Conservation (phyloP, 768 basidiomycete genomes). For the Auricularia sp. region DNA sequence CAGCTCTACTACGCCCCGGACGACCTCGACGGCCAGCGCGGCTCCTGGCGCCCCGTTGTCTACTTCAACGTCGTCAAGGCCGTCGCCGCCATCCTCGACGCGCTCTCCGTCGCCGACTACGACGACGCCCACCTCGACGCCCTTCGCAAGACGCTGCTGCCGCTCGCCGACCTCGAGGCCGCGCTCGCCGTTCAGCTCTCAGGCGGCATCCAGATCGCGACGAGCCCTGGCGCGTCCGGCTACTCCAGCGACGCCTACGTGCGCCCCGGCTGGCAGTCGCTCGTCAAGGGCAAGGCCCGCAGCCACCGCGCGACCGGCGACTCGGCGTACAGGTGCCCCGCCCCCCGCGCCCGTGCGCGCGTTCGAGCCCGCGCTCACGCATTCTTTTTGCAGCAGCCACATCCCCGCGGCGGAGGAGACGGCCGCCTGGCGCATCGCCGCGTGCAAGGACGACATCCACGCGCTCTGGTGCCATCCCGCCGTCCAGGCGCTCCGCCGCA, state of each 20-base stretch:
- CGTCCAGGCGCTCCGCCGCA: slow-evolving; percentile 45
- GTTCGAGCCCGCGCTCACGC: slow-evolving; percentile 1
- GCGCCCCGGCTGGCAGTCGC: slow-evolving; percentile 62
- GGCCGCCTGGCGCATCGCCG: slow-evolving; percentile 23
- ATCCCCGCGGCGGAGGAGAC: slow-evolving; percentile 1
- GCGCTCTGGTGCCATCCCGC: slow-evolving; percentile 63
- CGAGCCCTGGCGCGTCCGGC: slow-evolving; percentile 29
- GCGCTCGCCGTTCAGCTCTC: slow-evolving; percentile 59
- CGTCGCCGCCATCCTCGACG: slow-evolving; percentile 61
- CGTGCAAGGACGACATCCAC: slow-evolving; percentile 41
- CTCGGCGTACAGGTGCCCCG: slow-evolving; percentile 31
- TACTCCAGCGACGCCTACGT: slow-evolving; percentile 43
- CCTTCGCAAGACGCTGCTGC: slow-evolving; percentile 47
- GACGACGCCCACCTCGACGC: background rate
- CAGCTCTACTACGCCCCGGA: slow-evolving; percentile 70
- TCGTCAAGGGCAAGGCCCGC: slow-evolving; percentile 24
- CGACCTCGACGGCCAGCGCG: slow-evolving; percentile 58
- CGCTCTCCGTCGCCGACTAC: slow-evolving; percentile 36
- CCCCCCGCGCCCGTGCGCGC: slow-evolving; percentile 25
- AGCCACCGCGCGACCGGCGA: background rate
- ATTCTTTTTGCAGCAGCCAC: background rate
- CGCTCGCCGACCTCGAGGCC: slow-evolving; percentile 57
- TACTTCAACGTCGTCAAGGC: slow-evolving; percentile 81
- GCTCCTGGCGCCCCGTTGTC: slow-evolving; percentile 69
- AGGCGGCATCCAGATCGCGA: slow-evolving; percentile 45